Percentiles rank a stretch among this genome's conserved stretches.
Evolutionary conservation across 2,329 filamentous ascomycete species (phyloP).

Genomic region (Dactylellina drechsleri): DNA sequence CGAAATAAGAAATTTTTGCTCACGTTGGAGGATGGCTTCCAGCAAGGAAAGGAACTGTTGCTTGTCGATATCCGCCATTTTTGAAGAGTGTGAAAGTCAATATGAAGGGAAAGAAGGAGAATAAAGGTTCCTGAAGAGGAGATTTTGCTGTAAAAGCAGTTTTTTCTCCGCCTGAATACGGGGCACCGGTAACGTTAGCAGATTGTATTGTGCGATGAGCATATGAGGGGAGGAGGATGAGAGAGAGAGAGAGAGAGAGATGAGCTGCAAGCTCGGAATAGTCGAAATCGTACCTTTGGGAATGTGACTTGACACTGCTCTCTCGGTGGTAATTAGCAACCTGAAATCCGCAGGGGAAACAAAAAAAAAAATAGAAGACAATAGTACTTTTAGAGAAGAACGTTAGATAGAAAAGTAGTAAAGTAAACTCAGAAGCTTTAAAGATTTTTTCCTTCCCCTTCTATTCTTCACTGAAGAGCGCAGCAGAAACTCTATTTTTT

Average conservation of each 20-base stretch:
- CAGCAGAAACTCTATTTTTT: conserved; percentile 52
- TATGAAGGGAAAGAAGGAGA: conserved; percentile 1
- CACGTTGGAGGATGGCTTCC: conserved; percentile 51
- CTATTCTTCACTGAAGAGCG: conserved; percentile 36
- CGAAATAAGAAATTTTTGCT: conserved; percentile 9
- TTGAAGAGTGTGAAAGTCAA: conserved; percentile 1
- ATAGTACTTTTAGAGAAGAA: not conserved
- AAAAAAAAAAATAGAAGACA: conserved; percentile 11
- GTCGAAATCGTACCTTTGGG: conserved; percentile 4
- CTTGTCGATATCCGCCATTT: conserved; percentile 49
- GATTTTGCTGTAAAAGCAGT: conserved; percentile 44
- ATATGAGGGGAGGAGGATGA: conserved; percentile 24
- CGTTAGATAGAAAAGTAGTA: conserved; percentile 20
- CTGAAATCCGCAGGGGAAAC: conserved; percentile 25
- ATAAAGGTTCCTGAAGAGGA: conserved; percentile 25
- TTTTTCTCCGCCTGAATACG: conserved; percentile 20
- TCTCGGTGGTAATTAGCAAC: conserved; percentile 43
- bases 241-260: conserved; percentile 11
- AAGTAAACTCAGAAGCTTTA: conserved; percentile 22
- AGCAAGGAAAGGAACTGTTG: conserved; percentile 48
- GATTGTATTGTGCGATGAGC: conserved; percentile 16
- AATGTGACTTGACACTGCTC: conserved; percentile 48
- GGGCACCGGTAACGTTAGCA: conserved; percentile 9
- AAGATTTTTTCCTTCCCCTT: conserved; percentile 32
- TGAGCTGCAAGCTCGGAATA: conserved; percentile 57